Base-by-base conservation (phyloP, 75 land plant genomes). In the Sequoiadendron giganteum region DNA sequence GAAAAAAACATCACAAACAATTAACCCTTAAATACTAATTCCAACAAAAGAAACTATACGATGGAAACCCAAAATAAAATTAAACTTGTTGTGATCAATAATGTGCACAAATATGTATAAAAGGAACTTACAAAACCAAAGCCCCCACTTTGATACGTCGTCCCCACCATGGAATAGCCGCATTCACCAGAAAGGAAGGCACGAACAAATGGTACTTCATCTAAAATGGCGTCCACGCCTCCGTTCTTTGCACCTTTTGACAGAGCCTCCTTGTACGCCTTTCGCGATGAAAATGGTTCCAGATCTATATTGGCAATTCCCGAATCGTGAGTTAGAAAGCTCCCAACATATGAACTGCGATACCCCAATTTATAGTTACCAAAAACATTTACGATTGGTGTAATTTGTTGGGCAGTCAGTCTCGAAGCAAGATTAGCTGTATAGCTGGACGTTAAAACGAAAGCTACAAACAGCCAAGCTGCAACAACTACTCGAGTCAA, bases 401-500 rank as follows among this genome's bases (percentile, higher is more conserved):
- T 75, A 38, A 96, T 86, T 79, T 92, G 91, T 39, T 93, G 93
- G 6, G 91, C 96, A 34, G 97, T 96, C 5, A 96, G 87, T 34
- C 94, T 91, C 0, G 95, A 92, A 0, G 95, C 92, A 80, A 96
- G 88, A 78, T 95, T 95, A 10, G 98, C 97, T 10, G 97, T 96
- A 80, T 96, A 96, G 34, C 93, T 94, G 0, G 55, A 52, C 2
- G 55, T 52, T 52, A 52, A 52, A 52, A 52, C 55, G 3, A 52
- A 52, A 0, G 72, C 55, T 52, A 52, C 55, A 13, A 52, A 52
- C 14, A 52, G 55, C 55, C 55, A 52, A 14, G 16, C 55, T 52
- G 16, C 3, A 13, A 52, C 2, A 52, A 52, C 55, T 13, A 52
- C 3, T 14, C 16, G 15, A 52, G 92, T 88, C 85, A 91, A 77